phyloP scores from a whole-genome alignment of 148 eudicot genomes.

The Oxyria digyna region DNA sequence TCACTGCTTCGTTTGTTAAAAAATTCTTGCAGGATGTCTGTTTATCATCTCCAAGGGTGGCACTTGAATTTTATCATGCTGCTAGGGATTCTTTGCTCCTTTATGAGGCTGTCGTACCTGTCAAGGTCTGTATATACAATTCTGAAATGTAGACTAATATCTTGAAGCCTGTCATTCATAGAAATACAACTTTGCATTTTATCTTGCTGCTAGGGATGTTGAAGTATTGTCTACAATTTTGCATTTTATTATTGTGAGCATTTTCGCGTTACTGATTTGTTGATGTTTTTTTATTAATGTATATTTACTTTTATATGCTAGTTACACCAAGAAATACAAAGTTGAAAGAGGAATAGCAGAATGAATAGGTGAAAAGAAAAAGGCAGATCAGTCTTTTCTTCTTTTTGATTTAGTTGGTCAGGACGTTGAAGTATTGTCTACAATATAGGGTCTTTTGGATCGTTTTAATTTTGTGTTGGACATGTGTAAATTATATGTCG shows the following conservation, averaged over 20 bases:
- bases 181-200: background rate
- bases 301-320: background rate
- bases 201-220: background rate
- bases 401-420: background rate
- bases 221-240: no score
- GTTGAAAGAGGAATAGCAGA: background rate
- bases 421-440: background rate
- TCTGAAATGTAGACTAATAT: background rate
- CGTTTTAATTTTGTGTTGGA: background rate
- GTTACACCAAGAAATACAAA: background rate
- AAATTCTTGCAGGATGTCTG: conserved; percentile 72
- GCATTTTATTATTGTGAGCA: no score
- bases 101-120: conserved; percentile 78
- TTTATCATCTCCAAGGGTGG: conserved; percentile 76
- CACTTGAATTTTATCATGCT: conserved; percentile 78
- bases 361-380: no score
- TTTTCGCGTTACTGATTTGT: background rate
- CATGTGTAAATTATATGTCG: background rate
- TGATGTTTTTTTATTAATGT: background rate
- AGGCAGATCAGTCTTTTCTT: background rate
- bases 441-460: background rate
- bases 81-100: conserved; percentile 82
- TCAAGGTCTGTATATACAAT: conserved; percentile 55
- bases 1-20: background rate
- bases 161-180: background rate